Percentiles rank a stretch among this genome's conserved stretches.
Conservation (phyloP, 805 yeast genomes). For the Groenewaldozyma tartarivorans region DNA sequence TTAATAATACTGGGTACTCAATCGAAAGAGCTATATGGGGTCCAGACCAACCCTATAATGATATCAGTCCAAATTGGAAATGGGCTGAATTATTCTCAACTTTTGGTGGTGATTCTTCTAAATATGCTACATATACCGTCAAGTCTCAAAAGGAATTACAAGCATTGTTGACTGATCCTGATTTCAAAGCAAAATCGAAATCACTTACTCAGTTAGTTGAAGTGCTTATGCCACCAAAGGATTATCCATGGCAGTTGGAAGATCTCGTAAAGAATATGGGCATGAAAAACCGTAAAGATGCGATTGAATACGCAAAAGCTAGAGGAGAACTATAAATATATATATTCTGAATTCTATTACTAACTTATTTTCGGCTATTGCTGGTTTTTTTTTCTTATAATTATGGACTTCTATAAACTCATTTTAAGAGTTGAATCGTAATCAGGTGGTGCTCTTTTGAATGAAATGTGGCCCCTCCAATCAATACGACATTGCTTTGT, state of each 20-base stretch:
- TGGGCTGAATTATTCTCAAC: conserved; percentile 62
- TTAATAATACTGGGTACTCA: conserved; percentile 84
- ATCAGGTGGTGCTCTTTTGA: conserved; percentile 21
- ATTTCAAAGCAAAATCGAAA: conserved; percentile 22
- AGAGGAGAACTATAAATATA: no score
- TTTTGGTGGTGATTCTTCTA: conserved; percentile 31
- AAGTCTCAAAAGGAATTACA: conserved; percentile 32
- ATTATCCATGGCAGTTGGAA: conserved; percentile 54
- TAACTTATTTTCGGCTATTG: no score
- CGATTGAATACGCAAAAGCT: conserved; percentile 13
- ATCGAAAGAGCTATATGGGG: conserved; percentile 85
- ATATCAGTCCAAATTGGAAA: conserved; percentile 71
- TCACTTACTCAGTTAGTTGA: conserved; percentile 45
- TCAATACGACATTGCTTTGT: conserved; percentile 21
- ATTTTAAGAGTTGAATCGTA: conserved; percentile 17
- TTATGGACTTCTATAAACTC: conserved; percentile 11
- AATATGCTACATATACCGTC: conserved; percentile 27
- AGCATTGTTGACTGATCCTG: conserved; percentile 29
- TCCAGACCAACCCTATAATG: conserved; percentile 66
- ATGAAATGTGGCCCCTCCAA: conserved; percentile 17
- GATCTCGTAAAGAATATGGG: conserved; percentile 21
- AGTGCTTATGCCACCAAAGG: conserved; percentile 47
- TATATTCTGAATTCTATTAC: no score
- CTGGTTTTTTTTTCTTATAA: not conserved
- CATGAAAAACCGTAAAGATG: conserved; percentile 17